A percentile compares a stretch with the other conserved stretches of the same genome.
Evolutionary conservation across 352 stramenopile genomes (phyloP).

Genomic region (Aphanomyces euteiches): DNA sequence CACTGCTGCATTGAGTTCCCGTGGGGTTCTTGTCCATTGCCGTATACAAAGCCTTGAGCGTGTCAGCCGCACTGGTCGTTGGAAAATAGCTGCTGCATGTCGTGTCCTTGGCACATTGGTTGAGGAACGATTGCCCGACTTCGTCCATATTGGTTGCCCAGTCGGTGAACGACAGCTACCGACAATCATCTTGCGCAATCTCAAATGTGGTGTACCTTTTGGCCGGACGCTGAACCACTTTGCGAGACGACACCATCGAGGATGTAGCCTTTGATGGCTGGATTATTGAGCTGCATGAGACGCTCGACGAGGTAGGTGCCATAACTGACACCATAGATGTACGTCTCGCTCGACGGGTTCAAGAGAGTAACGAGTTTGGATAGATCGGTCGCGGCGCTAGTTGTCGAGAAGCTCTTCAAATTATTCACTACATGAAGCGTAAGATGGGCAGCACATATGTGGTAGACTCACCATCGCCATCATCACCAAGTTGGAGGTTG

Average conservation of each 20-base stretch:
- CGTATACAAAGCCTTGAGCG: slow-evolving; percentile 32
- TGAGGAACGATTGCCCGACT: slow-evolving; percentile 18
- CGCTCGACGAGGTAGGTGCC: slow-evolving; percentile 62
- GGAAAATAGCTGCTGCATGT: slow-evolving; percentile 7
- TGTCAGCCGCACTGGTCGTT: slow-evolving; percentile 17
- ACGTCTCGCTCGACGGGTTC: slow-evolving; percentile 24
- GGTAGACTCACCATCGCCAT: slow-evolving; percentile 30
- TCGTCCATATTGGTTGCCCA: slow-evolving; percentile 23
- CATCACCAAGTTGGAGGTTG: slow-evolving; percentile 37
- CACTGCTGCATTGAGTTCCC: slow-evolving; percentile 33
- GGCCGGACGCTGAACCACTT: slow-evolving; percentile 34
- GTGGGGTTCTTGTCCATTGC: slow-evolving; percentile 36
- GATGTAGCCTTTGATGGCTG: slow-evolving; percentile 45
- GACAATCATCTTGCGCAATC: neutral
- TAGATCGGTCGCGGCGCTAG: slow-evolving; percentile 43
- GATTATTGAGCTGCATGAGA: slow-evolving; percentile 39
- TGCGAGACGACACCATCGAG: slow-evolving; percentile 45
- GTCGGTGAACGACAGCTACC: slow-evolving; percentile 25
- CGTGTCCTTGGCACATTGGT: neutral
- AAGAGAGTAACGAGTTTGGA: slow-evolving; percentile 34
- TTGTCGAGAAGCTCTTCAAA: slow-evolving; percentile 46
- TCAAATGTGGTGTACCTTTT: slow-evolving; percentile 42
- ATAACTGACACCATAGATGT: slow-evolving; percentile 74
- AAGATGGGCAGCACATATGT: slow-evolving; percentile 8
- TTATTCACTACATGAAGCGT: slow-evolving; percentile 15